Evolutionary conservation across 1,139 yeast species (phyloP).

Genomic region (Pneumocystis murina): DNA sequence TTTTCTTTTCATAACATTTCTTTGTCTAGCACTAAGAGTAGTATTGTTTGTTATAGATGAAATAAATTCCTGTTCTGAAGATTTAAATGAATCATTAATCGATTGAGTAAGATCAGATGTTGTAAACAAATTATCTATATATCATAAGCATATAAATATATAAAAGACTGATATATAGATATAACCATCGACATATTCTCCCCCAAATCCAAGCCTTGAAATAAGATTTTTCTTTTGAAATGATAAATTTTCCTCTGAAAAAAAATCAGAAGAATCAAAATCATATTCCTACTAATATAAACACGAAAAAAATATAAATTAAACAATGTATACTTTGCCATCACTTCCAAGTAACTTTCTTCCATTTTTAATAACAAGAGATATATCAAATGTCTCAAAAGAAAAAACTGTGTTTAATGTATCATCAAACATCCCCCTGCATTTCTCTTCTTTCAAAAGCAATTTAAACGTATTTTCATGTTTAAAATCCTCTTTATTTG

Average conservation of each 20-base stretch:
- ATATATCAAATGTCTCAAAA: constrained; percentile 50
- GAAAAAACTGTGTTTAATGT: constrained; percentile 32
- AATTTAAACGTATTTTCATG: constrained; percentile 2
- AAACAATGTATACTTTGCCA: constrained; percentile 22
- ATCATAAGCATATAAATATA: background rate
- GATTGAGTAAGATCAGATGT: constrained; percentile 6
- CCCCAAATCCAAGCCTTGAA: constrained; percentile 31
- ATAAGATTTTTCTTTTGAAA: constrained; percentile 29
- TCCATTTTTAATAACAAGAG: constrained; percentile 52
- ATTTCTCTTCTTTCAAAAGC: background rate
- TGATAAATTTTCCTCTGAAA: constrained; percentile 28
- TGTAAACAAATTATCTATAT: constrained; percentile 2
- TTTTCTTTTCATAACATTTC: constrained; percentile 85
- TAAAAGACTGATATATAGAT: constrained; percentile 10
- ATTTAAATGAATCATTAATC: constrained; percentile 8
- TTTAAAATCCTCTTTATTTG: constrained; percentile 33
- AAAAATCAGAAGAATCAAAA: constrained; percentile 24
- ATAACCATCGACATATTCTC: constrained; percentile 27
- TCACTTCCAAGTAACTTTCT: constrained; percentile 60
- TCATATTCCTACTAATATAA: constrained; percentile 25
- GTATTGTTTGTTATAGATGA: constrained; percentile 15
- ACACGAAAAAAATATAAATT: background rate
- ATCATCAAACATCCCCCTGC: background rate
- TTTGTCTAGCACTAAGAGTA: constrained; percentile 46
- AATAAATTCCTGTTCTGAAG: constrained; percentile 13